A percentile compares a stretch with the other conserved stretches of the same genome.
These are phyloP conservation scores for Moesziomyces antarcticus DNA, from an alignment of 1,284 basidiomycete genomes.

Conservation along the genomic window DNA sequence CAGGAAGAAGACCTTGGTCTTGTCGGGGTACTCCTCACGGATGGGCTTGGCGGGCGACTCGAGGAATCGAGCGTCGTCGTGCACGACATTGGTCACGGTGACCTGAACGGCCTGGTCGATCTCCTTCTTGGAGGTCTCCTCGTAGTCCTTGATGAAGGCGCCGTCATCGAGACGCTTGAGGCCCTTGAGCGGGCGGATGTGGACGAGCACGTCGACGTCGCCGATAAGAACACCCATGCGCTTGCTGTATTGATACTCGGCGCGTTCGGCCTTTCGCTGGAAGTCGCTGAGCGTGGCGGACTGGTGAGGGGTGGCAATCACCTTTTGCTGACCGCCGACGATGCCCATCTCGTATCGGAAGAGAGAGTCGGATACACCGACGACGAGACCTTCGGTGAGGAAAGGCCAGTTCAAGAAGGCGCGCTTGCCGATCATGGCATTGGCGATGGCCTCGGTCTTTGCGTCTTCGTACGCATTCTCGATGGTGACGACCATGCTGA, in stretches of 20 bases:
- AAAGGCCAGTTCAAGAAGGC: conserved; percentile 93
- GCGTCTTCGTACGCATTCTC: conserved; percentile 78
- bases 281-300: conserved; percentile 70
- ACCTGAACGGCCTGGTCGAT: conserved; percentile 78
- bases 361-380: conserved; percentile 84
- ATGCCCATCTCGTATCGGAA: conserved; percentile 76
- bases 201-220: conserved; percentile 70
- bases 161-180: conserved; percentile 88
- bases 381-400: conserved; percentile 88
- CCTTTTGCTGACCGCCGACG: conserved; percentile 45
- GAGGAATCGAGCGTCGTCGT: conserved; percentile 64
- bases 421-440: conserved; percentile 74
- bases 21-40: conserved; percentile 87
- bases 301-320: conserved; percentile 49
- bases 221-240: conserved; percentile 87
- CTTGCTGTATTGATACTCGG: conserved; percentile 89
- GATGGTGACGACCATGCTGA: conserved; percentile 90
- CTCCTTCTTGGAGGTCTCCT: conserved; percentile 78
- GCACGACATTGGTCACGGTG: conserved; percentile 52
- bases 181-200: conserved; percentile 72
- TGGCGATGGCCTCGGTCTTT: conserved; percentile 76
- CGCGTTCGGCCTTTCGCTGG: conserved; percentile 70
- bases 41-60: conserved; percentile 81
- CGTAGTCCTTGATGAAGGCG: conserved; percentile 94
- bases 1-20: conserved; percentile 93